Base-by-base conservation (phyloP, 441 rosid genomes). In the Euphorbia schlechtendalii region DNA sequence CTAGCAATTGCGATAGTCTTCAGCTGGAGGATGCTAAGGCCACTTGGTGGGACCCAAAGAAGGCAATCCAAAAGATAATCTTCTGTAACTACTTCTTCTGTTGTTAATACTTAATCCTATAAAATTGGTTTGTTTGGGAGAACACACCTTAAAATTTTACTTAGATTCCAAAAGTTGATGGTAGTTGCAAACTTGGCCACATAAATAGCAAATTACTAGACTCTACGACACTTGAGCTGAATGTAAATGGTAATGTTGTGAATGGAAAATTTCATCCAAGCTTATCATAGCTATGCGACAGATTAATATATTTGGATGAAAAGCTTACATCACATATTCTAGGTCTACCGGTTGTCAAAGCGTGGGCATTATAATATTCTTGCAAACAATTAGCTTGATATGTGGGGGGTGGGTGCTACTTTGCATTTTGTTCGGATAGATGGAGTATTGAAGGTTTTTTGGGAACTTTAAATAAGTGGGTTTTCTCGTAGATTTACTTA, bases 11-110 rank as follows among this genome's bases (percentile, higher is more conserved):
- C 96, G 1, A 78, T 94, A 58, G 84, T 87, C 30, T 90, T 91
- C 63, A 86, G 96, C 1, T 91, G 93, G 91, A 86, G 94, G 64
- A 69, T 89, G 54, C 65, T 86, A 58, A 85, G 96, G 76, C 73
- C 96, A 21, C 86, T 93, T 17, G 61, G 73, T 34, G 83, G 73
- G 45, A 79, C 80, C 65, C 86, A 75, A 67, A 85, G 86, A 79
- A 81, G 96, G 77, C 84, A 71, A 57, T 92, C 92, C 0, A 89
- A 94, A 77, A 81, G 92, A 1, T 87, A 81, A 64, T 73, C 76
- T 69, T 83, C 84, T 57, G 57, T 83, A 8, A 69, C 74, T 36
- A 78, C 84, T 74, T 72, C 80, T 66, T 80, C 89, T 59, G 67
- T 28, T 73, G 71, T 66, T 52, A 59, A 69, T 74, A 25, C 82